A percentile compares a stretch with the other conserved stretches of the same genome.
These are phyloP conservation scores for Apostasia ramifera DNA, from an alignment of 106 monocot species.

Conservation along the genomic window DNA sequence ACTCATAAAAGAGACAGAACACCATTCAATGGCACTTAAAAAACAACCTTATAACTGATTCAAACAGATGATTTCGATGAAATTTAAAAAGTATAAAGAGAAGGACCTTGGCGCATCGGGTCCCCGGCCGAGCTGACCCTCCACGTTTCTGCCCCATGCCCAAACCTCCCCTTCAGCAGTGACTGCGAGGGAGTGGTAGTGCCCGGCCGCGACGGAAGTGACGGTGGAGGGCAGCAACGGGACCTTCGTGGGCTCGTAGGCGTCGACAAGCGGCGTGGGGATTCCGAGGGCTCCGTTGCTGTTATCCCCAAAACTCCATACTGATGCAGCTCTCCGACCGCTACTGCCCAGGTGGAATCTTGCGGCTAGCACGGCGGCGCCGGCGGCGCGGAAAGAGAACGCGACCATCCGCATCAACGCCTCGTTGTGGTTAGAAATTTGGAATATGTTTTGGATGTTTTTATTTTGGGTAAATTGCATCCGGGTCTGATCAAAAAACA, in stretches of 20 bases:
- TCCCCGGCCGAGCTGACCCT: conserved; percentile 75
- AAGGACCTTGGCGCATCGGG: conserved; percentile 33
- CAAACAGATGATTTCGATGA: not conserved
- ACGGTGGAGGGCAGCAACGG: conserved; percentile 36
- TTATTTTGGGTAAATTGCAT: too few relatives aligned
- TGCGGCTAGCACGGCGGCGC: not conserved
- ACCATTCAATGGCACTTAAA: too few relatives aligned
- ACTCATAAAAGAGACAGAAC: too few relatives aligned
- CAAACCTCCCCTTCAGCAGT: conserved; percentile 54
- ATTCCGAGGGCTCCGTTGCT: conserved; percentile 81
- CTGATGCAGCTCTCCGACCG: conserved; percentile 16
- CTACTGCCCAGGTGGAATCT: not conserved
- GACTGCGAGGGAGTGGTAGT: conserved; percentile 90
- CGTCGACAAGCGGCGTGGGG: conserved; percentile 36
- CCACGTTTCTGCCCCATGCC: conserved; percentile 89
- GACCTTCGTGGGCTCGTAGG: conserved; percentile 69
- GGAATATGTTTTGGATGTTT: too few relatives aligned
- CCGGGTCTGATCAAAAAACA: too few relatives aligned
- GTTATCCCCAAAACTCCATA: conserved; percentile 85
- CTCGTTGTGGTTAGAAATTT: not conserved
- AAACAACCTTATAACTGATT: too few relatives aligned
- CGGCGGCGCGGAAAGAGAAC: not conserved
- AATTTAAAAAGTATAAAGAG: not conserved
- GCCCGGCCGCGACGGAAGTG: conserved; percentile 46
- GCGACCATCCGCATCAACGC: not conserved